A percentile compares a stretch with the other conserved stretches of the same genome.
phyloP scores from a whole-genome alignment of 345 rosid species.

The Sisymbrium altissimum region DNA sequence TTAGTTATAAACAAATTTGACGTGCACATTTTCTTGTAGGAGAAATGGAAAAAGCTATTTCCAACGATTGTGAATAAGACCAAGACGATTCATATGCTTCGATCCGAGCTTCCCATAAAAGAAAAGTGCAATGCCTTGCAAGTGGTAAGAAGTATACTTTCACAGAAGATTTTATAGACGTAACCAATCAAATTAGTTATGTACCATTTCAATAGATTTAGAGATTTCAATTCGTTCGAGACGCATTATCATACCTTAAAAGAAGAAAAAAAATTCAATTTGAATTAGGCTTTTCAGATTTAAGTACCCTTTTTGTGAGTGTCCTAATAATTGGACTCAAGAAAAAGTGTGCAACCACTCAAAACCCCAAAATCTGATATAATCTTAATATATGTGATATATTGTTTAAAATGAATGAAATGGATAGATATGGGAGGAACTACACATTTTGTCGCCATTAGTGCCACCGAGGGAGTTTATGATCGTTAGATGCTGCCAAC shows the following conservation, averaged over 20 bases:
- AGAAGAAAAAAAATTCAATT: too few species aligned
- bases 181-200: background rate
- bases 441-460: conserved; percentile 70
- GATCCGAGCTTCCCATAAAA: conserved; percentile 25
- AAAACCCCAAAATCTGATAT: background rate
- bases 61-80: conserved; percentile 65
- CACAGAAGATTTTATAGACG: background rate
- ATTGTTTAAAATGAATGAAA: background rate
- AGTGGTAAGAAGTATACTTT: conserved; percentile 42
- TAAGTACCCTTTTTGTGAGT: too few species aligned
- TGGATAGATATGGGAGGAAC: conserved; percentile 51
- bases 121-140: conserved; percentile 43
- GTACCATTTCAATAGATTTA: background rate
- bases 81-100: conserved; percentile 39
- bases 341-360: too few species aligned
- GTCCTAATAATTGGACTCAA: too few species aligned
- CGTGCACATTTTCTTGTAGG: conserved; percentile 36
- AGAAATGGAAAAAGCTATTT: conserved; percentile 57
- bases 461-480: conserved; percentile 63
- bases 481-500: conserved; percentile 61
- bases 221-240: background rate
- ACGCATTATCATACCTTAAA: background rate
- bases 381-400: background rate
- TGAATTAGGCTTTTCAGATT: too few species aligned
- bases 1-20: background rate